Conservation (phyloP, 2,329 filamentous ascomycete species). For the Hypoxylon sp. region DNA sequence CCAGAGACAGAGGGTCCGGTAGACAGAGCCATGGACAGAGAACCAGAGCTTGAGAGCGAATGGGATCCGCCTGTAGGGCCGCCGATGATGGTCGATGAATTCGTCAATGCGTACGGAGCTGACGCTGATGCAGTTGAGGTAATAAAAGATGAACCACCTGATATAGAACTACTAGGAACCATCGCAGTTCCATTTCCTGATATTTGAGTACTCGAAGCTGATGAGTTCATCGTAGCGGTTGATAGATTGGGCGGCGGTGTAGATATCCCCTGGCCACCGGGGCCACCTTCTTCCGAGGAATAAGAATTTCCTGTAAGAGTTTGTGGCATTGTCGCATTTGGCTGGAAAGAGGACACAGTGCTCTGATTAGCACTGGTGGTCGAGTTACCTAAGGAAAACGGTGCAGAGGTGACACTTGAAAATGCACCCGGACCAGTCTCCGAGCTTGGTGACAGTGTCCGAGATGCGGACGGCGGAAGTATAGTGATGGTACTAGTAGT, state of each 20-base stretch:
- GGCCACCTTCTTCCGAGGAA: constrained; percentile 7
- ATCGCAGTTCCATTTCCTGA: constrained; percentile 3
- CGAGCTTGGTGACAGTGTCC: constrained; percentile 13
- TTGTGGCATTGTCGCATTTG: constrained; percentile 31
- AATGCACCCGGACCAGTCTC: constrained; percentile 14
- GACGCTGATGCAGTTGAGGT: constrained; percentile 17
- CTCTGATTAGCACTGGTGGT: constrained; percentile 12
- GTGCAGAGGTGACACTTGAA: constrained; percentile 13
- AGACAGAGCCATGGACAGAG: constrained; percentile 8
- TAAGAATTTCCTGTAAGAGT: constrained; percentile 11
- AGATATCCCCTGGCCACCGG: constrained; percentile 23
- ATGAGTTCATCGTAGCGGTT: constrained; percentile 18
- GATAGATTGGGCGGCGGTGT: constrained; percentile 4
- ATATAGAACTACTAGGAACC: constrained; percentile 5
- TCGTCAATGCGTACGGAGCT: constrained; percentile 36
- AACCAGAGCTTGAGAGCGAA: constrained; percentile 13
- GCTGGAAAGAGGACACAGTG: constrained; percentile 15
- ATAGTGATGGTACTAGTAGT: constrained; percentile 17
- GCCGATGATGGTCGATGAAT: constrained; percentile 22
- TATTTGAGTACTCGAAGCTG: constrained; percentile 12
- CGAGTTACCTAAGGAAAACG: constrained; percentile 30
- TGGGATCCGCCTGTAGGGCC: constrained; percentile 27
- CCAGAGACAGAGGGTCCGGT: constrained; percentile 5
- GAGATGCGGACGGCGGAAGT: constrained; percentile 10
- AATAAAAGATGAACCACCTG: constrained; percentile 18